Evolutionary conservation across 495 filamentous ascomycete species (phyloP).

Genomic region (Hypoxylon crocopeplum): DNA sequence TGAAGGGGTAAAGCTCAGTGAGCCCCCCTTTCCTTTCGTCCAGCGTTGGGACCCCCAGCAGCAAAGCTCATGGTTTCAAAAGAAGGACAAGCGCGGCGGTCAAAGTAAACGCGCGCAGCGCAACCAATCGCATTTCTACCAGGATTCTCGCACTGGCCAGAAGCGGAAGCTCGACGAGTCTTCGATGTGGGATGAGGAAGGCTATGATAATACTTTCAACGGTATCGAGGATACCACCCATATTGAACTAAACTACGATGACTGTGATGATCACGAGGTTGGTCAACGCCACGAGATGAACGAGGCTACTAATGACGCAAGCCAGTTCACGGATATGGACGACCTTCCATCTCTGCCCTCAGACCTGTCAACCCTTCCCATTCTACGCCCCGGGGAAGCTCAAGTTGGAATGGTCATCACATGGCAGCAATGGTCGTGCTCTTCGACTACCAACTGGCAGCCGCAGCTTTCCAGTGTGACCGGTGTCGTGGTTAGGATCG

Average conservation of each 20-base stretch:
- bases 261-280: conserved; percentile 43
- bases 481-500: conserved; percentile 62
- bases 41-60: conserved; percentile 88
- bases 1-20: conserved; percentile 73
- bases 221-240: conserved; percentile 42
- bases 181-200: conserved; percentile 37
- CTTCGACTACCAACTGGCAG: conserved; percentile 77
- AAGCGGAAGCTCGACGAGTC: conserved; percentile 59
- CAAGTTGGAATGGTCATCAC: conserved; percentile 73
- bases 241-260: conserved; percentile 61
- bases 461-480: conserved; percentile 74
- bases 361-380: conserved; percentile 63
- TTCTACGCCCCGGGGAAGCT: conserved; percentile 60
- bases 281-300: conserved; percentile 31
- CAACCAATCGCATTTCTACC: conserved; percentile 47
- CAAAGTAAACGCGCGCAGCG: conserved; percentile 49
- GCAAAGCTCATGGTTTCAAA: conserved; percentile 45
- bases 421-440: conserved; percentile 79
- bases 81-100: conserved; percentile 46
- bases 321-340: conserved; percentile 48
- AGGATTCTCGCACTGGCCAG: conserved; percentile 54
- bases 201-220: conserved; percentile 33
- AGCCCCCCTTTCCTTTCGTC: conserved; percentile 88
- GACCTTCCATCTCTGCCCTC: conserved; percentile 74
- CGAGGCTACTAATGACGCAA: conserved; percentile 38